Conservation (phyloP, 2,329 filamentous ascomycete genomes). For the Orbilia blumenaviensis region DNA sequence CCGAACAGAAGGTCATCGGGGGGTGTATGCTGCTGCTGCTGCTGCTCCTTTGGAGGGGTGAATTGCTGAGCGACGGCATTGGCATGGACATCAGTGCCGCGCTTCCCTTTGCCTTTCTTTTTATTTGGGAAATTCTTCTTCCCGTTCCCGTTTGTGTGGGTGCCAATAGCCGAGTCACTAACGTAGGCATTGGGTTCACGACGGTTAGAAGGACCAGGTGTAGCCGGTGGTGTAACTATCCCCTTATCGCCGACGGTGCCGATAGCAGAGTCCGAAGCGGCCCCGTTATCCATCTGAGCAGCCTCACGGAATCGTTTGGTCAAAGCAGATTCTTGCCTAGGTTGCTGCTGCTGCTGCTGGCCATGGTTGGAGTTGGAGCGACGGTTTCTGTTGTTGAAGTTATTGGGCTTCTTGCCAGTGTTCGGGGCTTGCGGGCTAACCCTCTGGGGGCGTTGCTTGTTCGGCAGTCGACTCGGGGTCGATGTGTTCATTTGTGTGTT, state of each 20-base stretch:
- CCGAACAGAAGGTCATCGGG: constrained; percentile 42
- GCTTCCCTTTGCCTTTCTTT: constrained; percentile 23
- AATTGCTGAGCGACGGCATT: constrained; percentile 20
- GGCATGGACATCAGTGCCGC: constrained; percentile 13
- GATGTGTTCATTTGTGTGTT: constrained; percentile 6
- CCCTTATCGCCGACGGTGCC: constrained; percentile 41
- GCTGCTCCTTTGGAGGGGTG: constrained; percentile 34
- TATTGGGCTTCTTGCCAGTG: constrained; percentile 23
- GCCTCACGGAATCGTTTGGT: constrained; percentile 50
- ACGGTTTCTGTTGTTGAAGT: background rate
- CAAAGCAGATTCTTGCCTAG: constrained; percentile 36
- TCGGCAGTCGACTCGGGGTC: constrained; percentile 41
- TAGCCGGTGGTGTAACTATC: constrained; percentile 46
- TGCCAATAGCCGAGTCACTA: constrained; percentile 47
- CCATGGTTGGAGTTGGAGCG: constrained; percentile 16
- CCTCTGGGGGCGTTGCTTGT: constrained; percentile 33
- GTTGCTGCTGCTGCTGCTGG: background rate
- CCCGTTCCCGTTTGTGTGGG: constrained; percentile 16
- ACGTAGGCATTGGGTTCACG: constrained; percentile 44
- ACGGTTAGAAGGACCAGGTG: constrained; percentile 28
- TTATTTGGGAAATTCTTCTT: constrained; percentile 45
- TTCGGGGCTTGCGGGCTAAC: constrained; percentile 43
- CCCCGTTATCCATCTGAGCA: constrained; percentile 29
- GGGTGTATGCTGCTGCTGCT: constrained; percentile 26
- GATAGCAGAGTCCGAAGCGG: constrained; percentile 35